These are phyloP conservation scores for Globisporangium canariense DNA, from an alignment of 352 stramenopile species.

Conservation along the genomic window DNA sequence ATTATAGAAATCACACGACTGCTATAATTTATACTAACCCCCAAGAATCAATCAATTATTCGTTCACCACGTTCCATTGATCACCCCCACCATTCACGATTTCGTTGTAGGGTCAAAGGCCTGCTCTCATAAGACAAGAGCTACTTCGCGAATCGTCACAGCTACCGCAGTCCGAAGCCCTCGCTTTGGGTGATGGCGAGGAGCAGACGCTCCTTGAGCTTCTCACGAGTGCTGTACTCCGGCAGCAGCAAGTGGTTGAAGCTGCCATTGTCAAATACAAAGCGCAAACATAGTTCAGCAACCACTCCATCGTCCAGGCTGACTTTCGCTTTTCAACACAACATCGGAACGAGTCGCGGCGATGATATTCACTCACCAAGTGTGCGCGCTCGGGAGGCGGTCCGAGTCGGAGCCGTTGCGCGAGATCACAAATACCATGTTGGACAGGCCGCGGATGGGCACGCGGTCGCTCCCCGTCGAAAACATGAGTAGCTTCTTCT, in stretches of 20 bases:
- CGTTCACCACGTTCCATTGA: too few relatives aligned
- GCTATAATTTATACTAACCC: too few relatives aligned
- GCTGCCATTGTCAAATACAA: constrained; percentile 18
- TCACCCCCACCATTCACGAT: too few relatives aligned
- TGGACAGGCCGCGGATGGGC: constrained; percentile 76
- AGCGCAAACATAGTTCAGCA: constrained; percentile 12
- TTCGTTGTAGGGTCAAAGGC: too few relatives aligned
- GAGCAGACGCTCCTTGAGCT: constrained; percentile 75
- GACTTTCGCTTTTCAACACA: background rate
- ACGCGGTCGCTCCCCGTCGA: constrained; percentile 83
- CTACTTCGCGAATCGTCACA: background rate
- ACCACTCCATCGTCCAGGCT: background rate
- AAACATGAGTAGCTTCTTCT: constrained; percentile 86
- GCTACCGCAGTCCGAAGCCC: constrained; percentile 78
- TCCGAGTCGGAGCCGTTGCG: constrained; percentile 80
- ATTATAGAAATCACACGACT: background rate
- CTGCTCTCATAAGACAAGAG: too few relatives aligned
- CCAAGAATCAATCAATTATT: too few relatives aligned
- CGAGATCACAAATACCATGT: constrained; percentile 83
- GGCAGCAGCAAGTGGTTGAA: constrained; percentile 89
- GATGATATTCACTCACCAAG: constrained; percentile 43
- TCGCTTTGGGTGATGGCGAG: constrained; percentile 82
- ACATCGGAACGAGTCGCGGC: too few relatives aligned
- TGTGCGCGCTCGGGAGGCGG: constrained; percentile 82
- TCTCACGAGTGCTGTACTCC: constrained; percentile 71